These are phyloP conservation scores for Moesziomyces globuligerus DNA, from an alignment of 1,284 basidiomycete genomes.

Conservation along the genomic window DNA sequence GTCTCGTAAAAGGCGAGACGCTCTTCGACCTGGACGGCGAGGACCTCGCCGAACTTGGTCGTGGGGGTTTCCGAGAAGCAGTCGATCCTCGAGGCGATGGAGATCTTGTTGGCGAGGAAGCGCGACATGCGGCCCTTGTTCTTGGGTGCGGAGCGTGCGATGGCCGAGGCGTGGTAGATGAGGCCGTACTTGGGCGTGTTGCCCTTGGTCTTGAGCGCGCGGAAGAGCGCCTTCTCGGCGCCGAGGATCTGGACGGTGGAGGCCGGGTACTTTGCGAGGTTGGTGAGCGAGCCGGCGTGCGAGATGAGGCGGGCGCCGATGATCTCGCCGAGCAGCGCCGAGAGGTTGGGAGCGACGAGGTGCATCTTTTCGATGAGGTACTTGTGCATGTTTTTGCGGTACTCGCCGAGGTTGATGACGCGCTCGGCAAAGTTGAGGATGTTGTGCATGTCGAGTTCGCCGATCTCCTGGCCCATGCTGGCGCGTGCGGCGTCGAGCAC, in stretches of 20 bases:
- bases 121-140: constrained; percentile 89
- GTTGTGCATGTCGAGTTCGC: constrained; percentile 95
- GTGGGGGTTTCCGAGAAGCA: constrained; percentile 89
- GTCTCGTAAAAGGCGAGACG: constrained; percentile 90
- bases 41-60: constrained; percentile 92
- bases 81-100: constrained; percentile 96
- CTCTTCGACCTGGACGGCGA: constrained; percentile 94
- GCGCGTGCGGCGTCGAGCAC: constrained; percentile 92
- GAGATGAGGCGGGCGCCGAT: constrained; percentile 95
- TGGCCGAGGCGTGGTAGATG: constrained; percentile 75
- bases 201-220: constrained; percentile 97
- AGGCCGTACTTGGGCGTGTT: constrained; percentile 88
- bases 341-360: constrained; percentile 88
- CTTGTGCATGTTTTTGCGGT: constrained; percentile 87
- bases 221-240: constrained; percentile 97
- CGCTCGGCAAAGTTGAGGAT: constrained; percentile 91
- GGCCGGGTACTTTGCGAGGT: constrained; percentile 97
- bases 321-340: constrained; percentile 92
- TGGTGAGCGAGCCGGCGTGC: constrained; percentile 96
- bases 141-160: constrained; percentile 92
- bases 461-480: constrained; percentile 93
- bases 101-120: constrained; percentile 94
- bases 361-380: constrained; percentile 99
- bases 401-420: constrained; percentile 90
- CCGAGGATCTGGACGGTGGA: constrained; percentile 98